Evolutionary conservation across 371 early-diverging fungal species (phyloP), one percentile per base, ranked within the genome.

Genomic region (Entomophthora muscae): DNA sequence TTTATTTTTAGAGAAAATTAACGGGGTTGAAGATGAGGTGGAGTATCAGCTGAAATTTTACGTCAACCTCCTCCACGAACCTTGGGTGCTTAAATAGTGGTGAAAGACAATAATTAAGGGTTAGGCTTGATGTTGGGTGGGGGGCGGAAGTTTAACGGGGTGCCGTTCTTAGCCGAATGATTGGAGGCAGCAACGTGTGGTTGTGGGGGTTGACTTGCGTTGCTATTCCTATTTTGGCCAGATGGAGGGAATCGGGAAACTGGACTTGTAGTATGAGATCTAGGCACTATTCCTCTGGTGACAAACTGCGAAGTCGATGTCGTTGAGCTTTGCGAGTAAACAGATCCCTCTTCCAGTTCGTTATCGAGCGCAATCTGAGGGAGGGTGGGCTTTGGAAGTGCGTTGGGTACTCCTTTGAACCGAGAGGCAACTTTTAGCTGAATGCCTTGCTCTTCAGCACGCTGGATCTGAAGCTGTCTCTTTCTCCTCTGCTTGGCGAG

Each of bases 361-460:
- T n/a, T n/a, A 42, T 42, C 42, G 7, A 61, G 31, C 42, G 26
- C 22, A 17, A 61, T 61, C 17, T 33, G 31, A 7, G 61, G 61
- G 13, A 61, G 61, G 21, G 61, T 61, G 21, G 61, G 61, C 31
- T 61, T 23, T 2, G 42, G 32, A 23, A 61, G n/a, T 12, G 33
- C 42, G 21, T 24, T 61, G 27, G 31, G 31, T 57, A 12, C 58
- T 57, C 31, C 31, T 21, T 31, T 26, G 3, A 31, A 24, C 3
- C n/a, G 12, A 26, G 58, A 57, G 3, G 31, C 58, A 26, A n/a
- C 3, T 31, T 26, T 57, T 28, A 57, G 31, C 7, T 29, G 31
- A 31, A 57, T 57, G 26, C 58, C 58, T 29, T 57, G 58, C 31
- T 57, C 58, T 21, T 57, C 58, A 57, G 58, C 58, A 1, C 58